Base-by-base conservation (phyloP, 1,284 basidiomycete species). In the Puccinia triticina region DNA sequence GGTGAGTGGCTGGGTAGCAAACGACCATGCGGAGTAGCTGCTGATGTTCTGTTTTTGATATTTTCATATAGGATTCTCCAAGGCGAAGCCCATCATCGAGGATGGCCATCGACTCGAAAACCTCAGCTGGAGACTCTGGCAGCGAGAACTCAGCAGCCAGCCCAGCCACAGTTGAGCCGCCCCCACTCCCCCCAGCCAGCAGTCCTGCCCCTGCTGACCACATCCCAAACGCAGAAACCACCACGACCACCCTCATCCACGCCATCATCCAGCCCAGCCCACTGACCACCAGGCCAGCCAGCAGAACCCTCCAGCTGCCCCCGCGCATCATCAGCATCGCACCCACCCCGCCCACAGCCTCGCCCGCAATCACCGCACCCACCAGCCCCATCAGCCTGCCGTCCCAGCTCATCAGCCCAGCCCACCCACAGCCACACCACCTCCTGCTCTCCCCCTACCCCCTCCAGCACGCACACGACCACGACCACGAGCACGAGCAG, bases 41-140 rank as follows among this genome's bases (percentile, higher is more conserved):
- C n/a, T n/a, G n/a, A n/a, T n/a, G n/a, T n/a, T n/a, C n/a, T n/a
- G n/a, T n/a, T n/a, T n/a, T n/a, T n/a, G n/a, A n/a, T 7, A 57
- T 57, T 57, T 21, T 26, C 12, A 34, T 57, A 34, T 37, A 78
- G 77, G 61, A 26, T 78, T 78, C 46, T 66, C 77, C 1, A 78
- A 55, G n/a, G 69, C 59, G 26, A 69, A 67, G 37, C 18, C 40
- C 23, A 26, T 78, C 29, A 43, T 78, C 50, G 46, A 61, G n/a
- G 40, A 78, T 37, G 77, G 59, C 34, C 34, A 78, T 53, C 77
- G 77, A 26, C 29, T 78, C 2, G 77, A 78, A 69, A 78, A 78
- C 59, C 59, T 78, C n/a, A 78, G 61, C 59, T 78, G 77, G 77
- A 48, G 77, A 69, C 48, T 78, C 4, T 78, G 77, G 77, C 77